A percentile compares a stretch with the other conserved stretches of the same genome.
phyloP scores from a whole-genome alignment of 345 rosid species.

The Moricandia moricandioides region DNA sequence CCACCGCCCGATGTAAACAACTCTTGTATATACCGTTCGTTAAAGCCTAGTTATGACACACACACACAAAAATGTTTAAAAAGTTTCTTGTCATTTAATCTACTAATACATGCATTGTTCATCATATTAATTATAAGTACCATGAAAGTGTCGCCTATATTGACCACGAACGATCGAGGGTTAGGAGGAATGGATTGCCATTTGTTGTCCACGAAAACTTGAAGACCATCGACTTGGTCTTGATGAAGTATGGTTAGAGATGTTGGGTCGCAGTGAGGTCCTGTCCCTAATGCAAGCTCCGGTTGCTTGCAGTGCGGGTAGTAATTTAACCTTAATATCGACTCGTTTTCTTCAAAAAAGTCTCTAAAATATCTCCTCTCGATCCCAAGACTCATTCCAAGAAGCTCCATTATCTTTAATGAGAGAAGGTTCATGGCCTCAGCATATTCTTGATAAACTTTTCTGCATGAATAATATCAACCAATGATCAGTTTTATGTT shows the following conservation, averaged over 20 bases:
- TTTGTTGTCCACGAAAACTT: conserved; percentile 54
- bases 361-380: conserved; percentile 27
- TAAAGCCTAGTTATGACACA: conserved; percentile 17
- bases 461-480: conserved; percentile 19
- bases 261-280: conserved; percentile 84
- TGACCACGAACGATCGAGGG: conserved; percentile 59
- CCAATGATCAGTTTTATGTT: background rate
- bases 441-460: conserved; percentile 34
- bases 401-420: conserved; percentile 36
- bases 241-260: conserved; percentile 84
- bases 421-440: conserved; percentile 38
- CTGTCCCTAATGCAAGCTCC: conserved; percentile 70
- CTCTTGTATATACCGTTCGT: conserved; percentile 53
- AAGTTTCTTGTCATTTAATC: background rate
- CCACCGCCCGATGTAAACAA: conserved; percentile 64
- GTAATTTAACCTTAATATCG: conserved; percentile 63
- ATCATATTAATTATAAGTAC: conserved; percentile 40
- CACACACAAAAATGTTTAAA: background rate
- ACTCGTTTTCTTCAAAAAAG: conserved; percentile 50
- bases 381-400: conserved; percentile 37
- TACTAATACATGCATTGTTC: conserved; percentile 1
- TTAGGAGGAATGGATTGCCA: conserved; percentile 68
- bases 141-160: conserved; percentile 82
- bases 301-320: conserved; percentile 67
- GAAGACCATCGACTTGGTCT: conserved; percentile 75